Base-by-base conservation (phyloP, 352 stramenopile species). In the Globisporangium paddicum region DNA sequence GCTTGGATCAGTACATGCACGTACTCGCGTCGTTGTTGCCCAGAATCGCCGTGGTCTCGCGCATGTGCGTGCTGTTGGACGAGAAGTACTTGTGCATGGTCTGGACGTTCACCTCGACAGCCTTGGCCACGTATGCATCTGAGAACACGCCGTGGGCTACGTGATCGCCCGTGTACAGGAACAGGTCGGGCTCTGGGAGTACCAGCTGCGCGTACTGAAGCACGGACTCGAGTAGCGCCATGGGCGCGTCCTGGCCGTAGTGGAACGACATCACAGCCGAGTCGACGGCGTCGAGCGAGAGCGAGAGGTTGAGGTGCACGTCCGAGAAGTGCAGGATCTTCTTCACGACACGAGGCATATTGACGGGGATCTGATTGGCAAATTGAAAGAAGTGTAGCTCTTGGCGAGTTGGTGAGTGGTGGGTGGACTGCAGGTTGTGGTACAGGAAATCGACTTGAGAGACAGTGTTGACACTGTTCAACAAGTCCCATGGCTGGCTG, bases 151-250 rank as follows among this genome's bases (percentile, higher is more conserved):
- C 79, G 60, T 96, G 86, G 13, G 69, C 79, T 3, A 73, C 79
- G 63, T 89, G 75, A 60, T 96, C 86, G n/a, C 86, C 86, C 25
- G 86, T 94, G 63, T 90, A 93, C 32, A 96, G 58, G 47, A 96
- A 79, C 19, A 94, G 47, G 25, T 93, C 76, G 0, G 86, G 86
- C 11, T 79, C 47, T 13, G 65, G 60, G 7, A 87, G 60, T 25
- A 90, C 73, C 8, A 71, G 51, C 56, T 82, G 52, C 11, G 84
- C 86, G 54, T 86, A 87, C 37, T 58, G 26, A 30, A 96, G 69
- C 26, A 81, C 82, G 7, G 84, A 90, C 45, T 90, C 71, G 1
- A 96, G 66, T 23, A 96, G 62, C 48, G 54, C 41, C 28, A 90
- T 48, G 0, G 86, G 75, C 2, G 80, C 66, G 58, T 93, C 81